Evolutionary conservation across 371 early-diverging fungal genomes (phyloP), one percentile per base, ranked within the genome.

Genomic region (Rhizopus microsporus): DNA sequence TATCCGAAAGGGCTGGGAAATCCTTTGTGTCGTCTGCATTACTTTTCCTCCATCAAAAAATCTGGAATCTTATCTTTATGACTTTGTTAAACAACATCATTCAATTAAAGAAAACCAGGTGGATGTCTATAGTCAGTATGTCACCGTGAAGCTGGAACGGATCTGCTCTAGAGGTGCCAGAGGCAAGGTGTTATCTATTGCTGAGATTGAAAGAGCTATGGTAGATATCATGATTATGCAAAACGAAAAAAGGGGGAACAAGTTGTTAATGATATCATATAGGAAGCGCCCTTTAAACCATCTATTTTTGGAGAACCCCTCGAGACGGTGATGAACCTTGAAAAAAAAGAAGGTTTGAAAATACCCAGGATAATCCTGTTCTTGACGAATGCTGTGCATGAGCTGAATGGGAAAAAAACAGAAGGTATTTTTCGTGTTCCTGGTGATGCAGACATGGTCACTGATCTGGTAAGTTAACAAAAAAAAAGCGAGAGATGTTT

Each of bases 361-460:
- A 75, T 93, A 34, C 98, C 98, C 4, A 78, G 84, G 9, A 83
- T 98, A 48, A 83, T 98, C 38, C 83, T 88, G n/a, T 93, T 93
- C 64, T 75, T 98, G 54, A 80, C 90, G 3, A 87, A 90, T 16
- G 75, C 86, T 15, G 89, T 98, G 13, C 64, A 87, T 38, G 63
- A 83, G 0, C 74, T 95, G 34, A 84, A 90, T 47, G 98, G 98
- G 9, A 81, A 81, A 44, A 48, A 70, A 51, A 83, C 94, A 8
- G 97, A 98, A 68, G 98, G 98, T n/a, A 95, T 98, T 30, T 98
- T 98, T 67, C 88, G 98, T 54, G 93, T 98, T 16, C 94, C 98
- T 13, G 98, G 95, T 15, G 96, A 97, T 71, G 88, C 87, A 15
- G 97, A 96, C 50, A 81, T 80, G 10, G 94, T 97, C 2, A 86